phyloP scores from a whole-genome alignment of 1,284 basidiomycete species.

The Hymenochaete sp. region DNA sequence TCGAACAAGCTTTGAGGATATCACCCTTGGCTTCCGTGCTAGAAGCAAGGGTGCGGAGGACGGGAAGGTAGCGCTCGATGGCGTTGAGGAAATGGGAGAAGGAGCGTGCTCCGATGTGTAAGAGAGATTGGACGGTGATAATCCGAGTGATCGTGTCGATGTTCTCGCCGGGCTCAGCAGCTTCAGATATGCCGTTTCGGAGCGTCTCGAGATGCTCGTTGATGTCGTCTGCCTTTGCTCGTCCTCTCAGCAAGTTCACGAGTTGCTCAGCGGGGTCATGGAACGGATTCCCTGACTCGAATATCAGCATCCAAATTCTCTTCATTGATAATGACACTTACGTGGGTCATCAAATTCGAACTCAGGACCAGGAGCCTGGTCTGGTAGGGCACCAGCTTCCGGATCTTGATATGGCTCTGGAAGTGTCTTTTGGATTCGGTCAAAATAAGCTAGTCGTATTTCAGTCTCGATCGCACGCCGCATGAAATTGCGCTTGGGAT shows the following conservation, averaged over 20 bases:
- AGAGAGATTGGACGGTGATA: slow-evolving; percentile 82
- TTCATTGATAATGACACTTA: slow-evolving; percentile 26
- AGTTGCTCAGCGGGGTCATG: slow-evolving; percentile 77
- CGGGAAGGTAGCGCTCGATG: slow-evolving; percentile 90
- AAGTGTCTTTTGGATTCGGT: slow-evolving; percentile 84
- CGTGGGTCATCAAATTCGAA: slow-evolving; percentile 79
- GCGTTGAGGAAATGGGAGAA: slow-evolving; percentile 98
- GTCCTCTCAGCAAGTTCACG: slow-evolving; percentile 71
- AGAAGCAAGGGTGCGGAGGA: slow-evolving; percentile 70
- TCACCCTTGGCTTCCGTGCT: slow-evolving; percentile 57
- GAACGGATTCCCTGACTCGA: slow-evolving; percentile 57
- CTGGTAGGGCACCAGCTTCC: slow-evolving; percentile 57
- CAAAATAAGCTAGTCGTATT: slow-evolving; percentile 87
- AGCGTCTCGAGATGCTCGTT: slow-evolving; percentile 68
- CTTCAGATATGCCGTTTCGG: slow-evolving; percentile 49
- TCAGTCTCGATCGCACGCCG: slow-evolving; percentile 86
- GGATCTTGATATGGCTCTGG: slow-evolving; percentile 71
- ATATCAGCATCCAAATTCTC: background rate
- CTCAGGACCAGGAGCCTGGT: slow-evolving; percentile 72
- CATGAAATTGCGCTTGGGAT: slow-evolving; percentile 85
- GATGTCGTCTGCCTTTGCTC: slow-evolving; percentile 72
- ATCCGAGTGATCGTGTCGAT: slow-evolving; percentile 65
- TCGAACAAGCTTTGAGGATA: slow-evolving; percentile 60
- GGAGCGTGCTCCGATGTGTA: slow-evolving; percentile 88
- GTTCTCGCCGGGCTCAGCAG: slow-evolving; percentile 44